These are phyloP conservation scores for Calonectria hongkongensis DNA, from an alignment of 2,329 filamentous ascomycete genomes.

Conservation along the genomic window DNA sequence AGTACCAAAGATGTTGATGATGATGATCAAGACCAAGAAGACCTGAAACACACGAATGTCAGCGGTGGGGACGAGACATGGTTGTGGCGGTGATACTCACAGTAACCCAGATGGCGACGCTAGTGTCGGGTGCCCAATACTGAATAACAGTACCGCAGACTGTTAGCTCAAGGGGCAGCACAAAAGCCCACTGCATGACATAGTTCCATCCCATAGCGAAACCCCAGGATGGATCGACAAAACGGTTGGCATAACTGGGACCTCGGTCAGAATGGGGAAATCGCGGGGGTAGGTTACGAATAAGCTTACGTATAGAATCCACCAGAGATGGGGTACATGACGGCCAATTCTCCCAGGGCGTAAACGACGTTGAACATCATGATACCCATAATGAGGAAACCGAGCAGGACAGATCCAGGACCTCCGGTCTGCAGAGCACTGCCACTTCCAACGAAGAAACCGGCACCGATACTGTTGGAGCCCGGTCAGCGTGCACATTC, in stretches of 20 bases:
- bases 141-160: constrained; percentile 69
- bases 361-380: constrained; percentile 79
- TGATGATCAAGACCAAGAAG: constrained; percentile 70
- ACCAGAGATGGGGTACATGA: constrained; percentile 67
- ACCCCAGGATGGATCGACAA: constrained; percentile 72
- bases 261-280: constrained; percentile 23
- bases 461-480: constrained; percentile 69
- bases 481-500: constrained; percentile 12
- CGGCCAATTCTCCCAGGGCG: constrained; percentile 72
- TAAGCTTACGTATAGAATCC: constrained; percentile 70
- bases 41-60: constrained; percentile 54
- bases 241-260: constrained; percentile 69
- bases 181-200: constrained; percentile 67
- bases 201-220: constrained; percentile 69
- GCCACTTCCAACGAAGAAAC: constrained; percentile 76
- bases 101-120: constrained; percentile 72
- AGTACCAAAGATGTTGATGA: constrained; percentile 75
- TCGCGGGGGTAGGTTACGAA: neutral
- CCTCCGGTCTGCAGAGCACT: constrained; percentile 61
- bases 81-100: constrained; percentile 38
- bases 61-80: neutral
- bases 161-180: constrained; percentile 69
- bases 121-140: constrained; percentile 68
- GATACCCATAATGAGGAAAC: constrained; percentile 73
- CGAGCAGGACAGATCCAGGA: constrained; percentile 66